Percentiles rank a stretch among this genome's conserved stretches.
These are phyloP conservation scores for Aschersonia sp. DNA, from an alignment of 2,329 filamentous ascomycete genomes.

Conservation along the genomic window DNA sequence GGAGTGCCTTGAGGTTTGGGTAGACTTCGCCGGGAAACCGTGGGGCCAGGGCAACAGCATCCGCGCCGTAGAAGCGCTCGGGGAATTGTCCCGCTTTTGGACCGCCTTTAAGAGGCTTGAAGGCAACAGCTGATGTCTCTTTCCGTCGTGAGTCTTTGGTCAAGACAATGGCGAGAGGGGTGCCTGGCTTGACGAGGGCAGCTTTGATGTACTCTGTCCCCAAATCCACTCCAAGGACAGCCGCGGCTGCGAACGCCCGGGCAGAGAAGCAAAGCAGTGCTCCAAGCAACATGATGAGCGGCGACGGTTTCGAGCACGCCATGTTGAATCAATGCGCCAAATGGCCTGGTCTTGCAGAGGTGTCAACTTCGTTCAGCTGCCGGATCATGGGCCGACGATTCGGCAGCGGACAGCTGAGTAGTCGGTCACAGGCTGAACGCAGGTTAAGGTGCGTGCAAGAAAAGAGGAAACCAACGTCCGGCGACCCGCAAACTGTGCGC, in stretches of 20 bases:
- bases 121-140: conserved; percentile 79
- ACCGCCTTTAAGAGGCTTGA: conserved; percentile 67
- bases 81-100: conserved; percentile 56
- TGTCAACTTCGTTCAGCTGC: background rate
- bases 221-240: conserved; percentile 83
- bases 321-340: conserved; percentile 13
- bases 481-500: background rate
- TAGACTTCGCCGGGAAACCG: conserved; percentile 90
- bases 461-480: background rate
- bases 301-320: conserved; percentile 18
- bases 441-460: background rate
- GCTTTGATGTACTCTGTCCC: conserved; percentile 97
- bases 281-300: conserved; percentile 23
- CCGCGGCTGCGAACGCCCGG: conserved; percentile 42
- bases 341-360: background rate
- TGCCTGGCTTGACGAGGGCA: conserved; percentile 86
- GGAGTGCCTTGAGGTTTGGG: conserved; percentile 78
- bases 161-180: conserved; percentile 92
- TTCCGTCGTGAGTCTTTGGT: conserved; percentile 97
- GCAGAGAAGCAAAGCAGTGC: conserved; percentile 20
- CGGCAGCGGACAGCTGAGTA: no score
- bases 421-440: background rate
- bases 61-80: conserved; percentile 81
- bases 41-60: conserved; percentile 75
- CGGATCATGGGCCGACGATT: no score